Evolutionary conservation across 495 filamentous ascomycete species (phyloP), one percentile per base, ranked within the genome.

Genomic region (Penicillium chermesinum): DNA sequence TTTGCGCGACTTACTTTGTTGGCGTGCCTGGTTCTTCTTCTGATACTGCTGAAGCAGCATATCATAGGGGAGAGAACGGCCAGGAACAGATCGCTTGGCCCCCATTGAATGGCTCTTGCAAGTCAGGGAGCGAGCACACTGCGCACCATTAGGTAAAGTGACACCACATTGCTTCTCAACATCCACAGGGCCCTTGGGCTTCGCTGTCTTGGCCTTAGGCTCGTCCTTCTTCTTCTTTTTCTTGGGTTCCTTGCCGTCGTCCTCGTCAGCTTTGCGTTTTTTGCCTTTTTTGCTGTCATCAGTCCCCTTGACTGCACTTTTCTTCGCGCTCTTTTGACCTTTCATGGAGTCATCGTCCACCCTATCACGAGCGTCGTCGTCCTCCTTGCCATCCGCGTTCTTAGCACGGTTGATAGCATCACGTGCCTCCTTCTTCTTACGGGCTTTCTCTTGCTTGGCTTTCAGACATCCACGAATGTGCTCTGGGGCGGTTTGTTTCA

Each of bases 51-150:
- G 82, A 17, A 98, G 78, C 19, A 98, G 72, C 81, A 93, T 89
- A 65, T 97, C 91, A 62, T 98, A 98, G 1, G 94, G 94, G 41
- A 96, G 72, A 30, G 87, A 91, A 22, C 93, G 76, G 4, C 93
- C 93, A 12, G 90, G 86, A 2, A 98, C 93, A 0, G 83, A 81
- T 53, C 93, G 80, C 69, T 98, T 98, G 6, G 93, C 86, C 9
- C 93, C 91, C 94, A 98, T 97, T 25, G 82, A 86, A 56, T 98
- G 93, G 48, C 85, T 90, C 73, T 98, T 98, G 75, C 93, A 98
- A 1, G 93, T 98, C 46, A 98, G 74, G 2, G 86, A 91, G 21
- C 93, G 74, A 6, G 93, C 93, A 61, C 93, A 98, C 44, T 86
- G 87, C 17, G 87, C 86, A 1, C 93, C 91, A 59, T 86, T 84